Evolutionary conservation across 1,284 basidiomycete genomes (phyloP).

Genomic region (Kwoniella shivajii): DNA sequence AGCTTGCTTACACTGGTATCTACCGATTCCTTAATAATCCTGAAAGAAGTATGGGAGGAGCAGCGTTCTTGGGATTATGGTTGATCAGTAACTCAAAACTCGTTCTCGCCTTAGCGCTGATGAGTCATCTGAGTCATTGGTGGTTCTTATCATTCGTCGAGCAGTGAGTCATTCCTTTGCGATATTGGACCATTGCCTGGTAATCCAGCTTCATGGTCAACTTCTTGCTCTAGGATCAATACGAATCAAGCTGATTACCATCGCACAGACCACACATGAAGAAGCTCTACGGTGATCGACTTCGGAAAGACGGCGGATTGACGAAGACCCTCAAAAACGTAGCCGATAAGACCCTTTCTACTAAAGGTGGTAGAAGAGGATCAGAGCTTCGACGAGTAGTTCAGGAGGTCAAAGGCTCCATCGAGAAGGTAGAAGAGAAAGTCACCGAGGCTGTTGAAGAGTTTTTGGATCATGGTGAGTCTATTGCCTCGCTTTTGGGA

Average conservation of each 20-base stretch:
- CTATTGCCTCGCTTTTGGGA: background rate
- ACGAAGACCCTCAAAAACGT: constrained; percentile 94
- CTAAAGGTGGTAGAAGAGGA: constrained; percentile 62
- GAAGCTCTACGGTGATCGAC: constrained; percentile 86
- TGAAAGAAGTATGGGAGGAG: constrained; percentile 86
- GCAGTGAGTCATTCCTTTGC: constrained; percentile 62
- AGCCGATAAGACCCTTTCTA: constrained; percentile 70
- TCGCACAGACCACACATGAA: constrained; percentile 86
- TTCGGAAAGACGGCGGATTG: constrained; percentile 92
- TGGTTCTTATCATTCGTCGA: constrained; percentile 90
- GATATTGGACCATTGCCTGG: too few relatives aligned
- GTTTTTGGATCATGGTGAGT: constrained; percentile 82
- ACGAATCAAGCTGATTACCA: background rate
- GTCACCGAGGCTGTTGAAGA: constrained; percentile 88
- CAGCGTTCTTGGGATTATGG: constrained; percentile 90
- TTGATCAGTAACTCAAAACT: constrained; percentile 87
- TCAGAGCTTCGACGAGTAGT: constrained; percentile 78
- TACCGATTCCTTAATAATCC: constrained; percentile 97
- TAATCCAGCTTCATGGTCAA: background rate
- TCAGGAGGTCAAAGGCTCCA: constrained; percentile 84
- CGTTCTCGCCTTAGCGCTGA: constrained; percentile 78
- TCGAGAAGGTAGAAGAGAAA: constrained; percentile 93
- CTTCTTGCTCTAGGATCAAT: background rate
- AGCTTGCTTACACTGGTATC: constrained; percentile 94
- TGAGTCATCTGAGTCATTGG: constrained; percentile 82